Percentiles rank a stretch among this genome's conserved stretches.
Evolutionary conservation across 345 rosid species (phyloP).

Genomic region (Hibiscus tridactylites): DNA sequence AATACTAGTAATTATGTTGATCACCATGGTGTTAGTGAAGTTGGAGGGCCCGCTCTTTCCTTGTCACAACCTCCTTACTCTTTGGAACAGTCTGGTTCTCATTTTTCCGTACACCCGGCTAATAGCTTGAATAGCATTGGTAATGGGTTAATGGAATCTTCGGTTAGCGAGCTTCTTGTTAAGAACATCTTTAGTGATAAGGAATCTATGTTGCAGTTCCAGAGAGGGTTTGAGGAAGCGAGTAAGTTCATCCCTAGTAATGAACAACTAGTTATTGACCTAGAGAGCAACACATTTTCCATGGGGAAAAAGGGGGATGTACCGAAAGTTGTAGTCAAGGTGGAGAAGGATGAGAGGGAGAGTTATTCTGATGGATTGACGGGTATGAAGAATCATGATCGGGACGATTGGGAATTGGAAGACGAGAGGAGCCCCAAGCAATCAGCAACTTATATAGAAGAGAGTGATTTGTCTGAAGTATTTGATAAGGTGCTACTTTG

Average conservation of each 20-base stretch:
- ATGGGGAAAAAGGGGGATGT: conserved; percentile 9
- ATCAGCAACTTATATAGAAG: conserved; percentile 40
- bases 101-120: conserved; percentile 11
- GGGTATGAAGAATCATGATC: conserved; percentile 44
- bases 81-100: conserved; percentile 5
- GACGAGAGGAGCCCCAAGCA: conserved; percentile 62
- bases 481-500: conserved; percentile 65
- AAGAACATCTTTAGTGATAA: conserved; percentile 36
- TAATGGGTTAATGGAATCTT: conserved; percentile 21
- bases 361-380: conserved; percentile 19
- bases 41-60: not conserved
- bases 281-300: not conserved
- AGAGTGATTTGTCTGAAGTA: conserved; percentile 47
- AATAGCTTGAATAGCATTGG: conserved; percentile 7
- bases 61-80: not conserved
- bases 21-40: conserved; percentile 10
- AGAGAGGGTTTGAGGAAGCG: conserved; percentile 17
- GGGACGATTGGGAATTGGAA: conserved; percentile 40
- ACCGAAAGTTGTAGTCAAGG: conserved; percentile 17
- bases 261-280: conserved; percentile 28
- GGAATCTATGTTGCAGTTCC: conserved; percentile 12
- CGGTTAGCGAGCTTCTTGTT: conserved; percentile 37
- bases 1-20: conserved; percentile 7
- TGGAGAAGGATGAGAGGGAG: conserved; percentile 22
- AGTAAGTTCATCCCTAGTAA: conserved; percentile 16